Percentiles rank a stretch among this genome's conserved stretches.
Evolutionary conservation across 495 filamentous ascomycete species (phyloP).

Genomic region (Astrothelium subdiscretum): DNA sequence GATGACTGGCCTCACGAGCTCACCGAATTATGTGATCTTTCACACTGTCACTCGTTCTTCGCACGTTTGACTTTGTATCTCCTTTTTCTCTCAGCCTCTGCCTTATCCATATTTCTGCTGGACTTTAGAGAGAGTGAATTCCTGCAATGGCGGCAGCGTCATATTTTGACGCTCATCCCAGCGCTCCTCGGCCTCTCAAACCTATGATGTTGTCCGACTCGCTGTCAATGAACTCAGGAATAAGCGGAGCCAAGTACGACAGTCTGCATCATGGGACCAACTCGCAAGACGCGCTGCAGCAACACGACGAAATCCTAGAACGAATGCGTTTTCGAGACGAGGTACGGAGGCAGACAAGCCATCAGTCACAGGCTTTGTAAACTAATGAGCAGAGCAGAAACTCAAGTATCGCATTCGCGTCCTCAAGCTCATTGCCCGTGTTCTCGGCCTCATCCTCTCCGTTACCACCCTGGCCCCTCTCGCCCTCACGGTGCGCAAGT

Average conservation of each 20-base stretch:
- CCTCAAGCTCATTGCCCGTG: constrained; percentile 9
- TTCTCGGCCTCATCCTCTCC: constrained; percentile 4
- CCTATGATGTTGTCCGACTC: background rate
- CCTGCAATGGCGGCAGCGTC: background rate
- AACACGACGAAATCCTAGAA: background rate
- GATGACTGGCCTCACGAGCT: background rate
- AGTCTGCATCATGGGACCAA: background rate
- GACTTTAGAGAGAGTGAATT: background rate
- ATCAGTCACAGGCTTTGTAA: too few relatives aligned
- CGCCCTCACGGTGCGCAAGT: constrained; percentile 8
- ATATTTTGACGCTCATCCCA: background rate
- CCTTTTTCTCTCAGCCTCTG: too few relatives aligned
- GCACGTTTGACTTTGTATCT: too few relatives aligned
- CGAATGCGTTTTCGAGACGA: background rate
- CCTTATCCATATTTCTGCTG: background rate
- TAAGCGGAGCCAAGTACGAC: background rate
- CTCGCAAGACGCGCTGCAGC: background rate
- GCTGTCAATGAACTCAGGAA: background rate
- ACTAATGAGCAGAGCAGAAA: background rate
- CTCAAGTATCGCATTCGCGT: constrained; percentile 11
- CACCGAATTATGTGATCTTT: too few relatives aligned
- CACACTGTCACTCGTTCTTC: too few relatives aligned
- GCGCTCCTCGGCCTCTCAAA: background rate
- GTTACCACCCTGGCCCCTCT: constrained; percentile 3
- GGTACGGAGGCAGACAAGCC: too few relatives aligned